Conservation (phyloP, 2,329 filamentous ascomycete genomes). For the Arthrobotrys iridis region DNA sequence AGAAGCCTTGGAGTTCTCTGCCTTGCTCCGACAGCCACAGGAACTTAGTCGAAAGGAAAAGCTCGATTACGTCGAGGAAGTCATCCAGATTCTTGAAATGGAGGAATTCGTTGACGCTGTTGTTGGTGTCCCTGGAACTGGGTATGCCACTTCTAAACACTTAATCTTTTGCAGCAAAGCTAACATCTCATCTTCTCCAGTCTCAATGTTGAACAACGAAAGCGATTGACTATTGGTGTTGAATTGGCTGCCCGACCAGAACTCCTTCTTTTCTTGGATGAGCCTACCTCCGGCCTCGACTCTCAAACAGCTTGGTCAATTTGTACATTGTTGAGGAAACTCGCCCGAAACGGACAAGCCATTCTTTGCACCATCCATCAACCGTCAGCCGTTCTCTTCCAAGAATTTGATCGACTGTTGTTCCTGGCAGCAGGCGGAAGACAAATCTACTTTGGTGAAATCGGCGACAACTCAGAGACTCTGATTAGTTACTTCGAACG, state of each 20-base stretch:
- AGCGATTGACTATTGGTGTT: constrained; percentile 72
- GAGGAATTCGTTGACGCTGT: constrained; percentile 74
- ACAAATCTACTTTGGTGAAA: constrained; percentile 86
- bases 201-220: constrained; percentile 74
- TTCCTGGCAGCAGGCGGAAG: constrained; percentile 80
- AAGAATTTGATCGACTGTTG: constrained; percentile 85
- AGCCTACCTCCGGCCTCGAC: constrained; percentile 79
- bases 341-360: constrained; percentile 81
- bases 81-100: constrained; percentile 73
- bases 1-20: constrained; percentile 74
- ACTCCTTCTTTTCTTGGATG: constrained; percentile 79
- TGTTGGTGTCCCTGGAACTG: constrained; percentile 67
- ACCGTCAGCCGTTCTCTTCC: constrained; percentile 84
- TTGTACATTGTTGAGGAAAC: constrained; percentile 79
- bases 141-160: constrained; percentile 8
- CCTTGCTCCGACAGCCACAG: constrained; percentile 71
- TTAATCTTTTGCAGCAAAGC: background rate
- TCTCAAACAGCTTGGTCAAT: constrained; percentile 79
- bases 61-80: constrained; percentile 73
- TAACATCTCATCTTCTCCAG: constrained; percentile 3
- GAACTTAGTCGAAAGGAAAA: constrained; percentile 70
- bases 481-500: constrained; percentile 73
- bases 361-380: constrained; percentile 93
- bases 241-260: constrained; percentile 72
- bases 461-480: constrained; percentile 77